Conservation (phyloP, 2,329 filamentous ascomycete genomes). For the Zymoseptoria ardabiliae region DNA sequence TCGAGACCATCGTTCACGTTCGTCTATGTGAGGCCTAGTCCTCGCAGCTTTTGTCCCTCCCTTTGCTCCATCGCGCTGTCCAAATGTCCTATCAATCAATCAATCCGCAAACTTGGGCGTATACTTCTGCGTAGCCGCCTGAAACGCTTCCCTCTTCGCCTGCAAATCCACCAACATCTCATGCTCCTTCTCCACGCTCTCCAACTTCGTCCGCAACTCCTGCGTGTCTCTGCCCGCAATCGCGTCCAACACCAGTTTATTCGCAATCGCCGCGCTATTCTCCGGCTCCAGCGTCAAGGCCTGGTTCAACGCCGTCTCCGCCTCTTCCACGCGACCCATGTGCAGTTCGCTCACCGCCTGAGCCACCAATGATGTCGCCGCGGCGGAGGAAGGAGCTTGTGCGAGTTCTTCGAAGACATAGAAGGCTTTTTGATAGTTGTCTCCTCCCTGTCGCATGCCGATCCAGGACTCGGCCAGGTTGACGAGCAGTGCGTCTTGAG, state of each 20-base stretch:
- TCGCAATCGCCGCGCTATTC: slow-evolving; percentile 70
- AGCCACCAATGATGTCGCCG: slow-evolving; percentile 67
- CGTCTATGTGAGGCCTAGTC: neutral
- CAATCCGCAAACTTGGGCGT: slow-evolving; percentile 67
- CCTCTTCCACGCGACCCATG: slow-evolving; percentile 79
- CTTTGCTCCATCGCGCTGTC: neutral
- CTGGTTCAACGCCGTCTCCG: slow-evolving; percentile 76
- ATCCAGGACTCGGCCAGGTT: slow-evolving; percentile 96
- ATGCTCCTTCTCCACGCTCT: slow-evolving; percentile 59
- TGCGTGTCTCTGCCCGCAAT: slow-evolving; percentile 64
- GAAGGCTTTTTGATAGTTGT: slow-evolving; percentile 92
- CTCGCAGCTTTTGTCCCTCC: neutral
- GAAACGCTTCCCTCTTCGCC: slow-evolving; percentile 83
- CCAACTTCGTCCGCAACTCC: slow-evolving; percentile 48
- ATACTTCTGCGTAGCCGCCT: slow-evolving; percentile 80
- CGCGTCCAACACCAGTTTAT: slow-evolving; percentile 70
- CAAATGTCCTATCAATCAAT: slow-evolving; percentile 4
- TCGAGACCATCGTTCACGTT: neutral
- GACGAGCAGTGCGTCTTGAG: slow-evolving; percentile 86
- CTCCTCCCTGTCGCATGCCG: slow-evolving; percentile 81
- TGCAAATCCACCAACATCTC: slow-evolving; percentile 64
- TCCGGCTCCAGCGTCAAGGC: slow-evolving; percentile 67
- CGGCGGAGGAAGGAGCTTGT: slow-evolving; percentile 73
- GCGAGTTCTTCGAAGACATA: slow-evolving; percentile 97
- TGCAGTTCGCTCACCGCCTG: slow-evolving; percentile 91